phyloP scores from a whole-genome alignment of 768 basidiomycete species.

The Tephrocybe rancida region DNA sequence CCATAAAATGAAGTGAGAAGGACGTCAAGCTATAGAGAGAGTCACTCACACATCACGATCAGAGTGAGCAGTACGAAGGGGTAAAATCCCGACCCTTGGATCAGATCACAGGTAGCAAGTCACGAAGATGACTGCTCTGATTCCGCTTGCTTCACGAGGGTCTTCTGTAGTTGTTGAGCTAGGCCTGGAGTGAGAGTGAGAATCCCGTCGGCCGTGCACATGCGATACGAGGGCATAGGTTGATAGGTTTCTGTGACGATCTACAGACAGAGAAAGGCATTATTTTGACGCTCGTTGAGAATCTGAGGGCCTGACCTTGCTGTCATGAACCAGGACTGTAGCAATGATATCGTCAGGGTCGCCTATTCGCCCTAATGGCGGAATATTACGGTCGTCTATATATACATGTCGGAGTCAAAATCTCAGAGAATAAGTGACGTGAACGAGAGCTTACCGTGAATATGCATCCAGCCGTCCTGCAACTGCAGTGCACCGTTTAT shows the following conservation, averaged over 20 bases:
- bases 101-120: no score
- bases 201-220: conserved; percentile 77
- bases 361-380: conserved; percentile 73
- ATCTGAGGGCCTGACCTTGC: conserved; percentile 48
- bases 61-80: no score
- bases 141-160: no score
- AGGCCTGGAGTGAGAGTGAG: conserved; percentile 66
- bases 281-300: neutral
- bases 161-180: conserved; percentile 40
- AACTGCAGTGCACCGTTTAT: conserved; percentile 64
- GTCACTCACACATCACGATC: no score
- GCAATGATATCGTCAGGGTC: conserved; percentile 86
- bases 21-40: no score
- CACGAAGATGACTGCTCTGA: no score
- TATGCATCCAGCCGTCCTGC: conserved; percentile 86
- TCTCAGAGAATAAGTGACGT: neutral
- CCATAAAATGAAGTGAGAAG: no score
- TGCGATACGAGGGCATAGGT: conserved; percentile 81
- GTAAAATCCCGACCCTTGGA: no score
- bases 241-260: conserved; percentile 75
- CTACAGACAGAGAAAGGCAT: conserved; percentile 30
- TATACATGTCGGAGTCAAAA: neutral
- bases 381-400: conserved; percentile 73
- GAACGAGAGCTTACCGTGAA: conserved; percentile 46
- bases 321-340: conserved; percentile 69